These are phyloP conservation scores for Fragaria ananassa DNA, from an alignment of 306 rosid genomes.

Conservation along the genomic window DNA sequence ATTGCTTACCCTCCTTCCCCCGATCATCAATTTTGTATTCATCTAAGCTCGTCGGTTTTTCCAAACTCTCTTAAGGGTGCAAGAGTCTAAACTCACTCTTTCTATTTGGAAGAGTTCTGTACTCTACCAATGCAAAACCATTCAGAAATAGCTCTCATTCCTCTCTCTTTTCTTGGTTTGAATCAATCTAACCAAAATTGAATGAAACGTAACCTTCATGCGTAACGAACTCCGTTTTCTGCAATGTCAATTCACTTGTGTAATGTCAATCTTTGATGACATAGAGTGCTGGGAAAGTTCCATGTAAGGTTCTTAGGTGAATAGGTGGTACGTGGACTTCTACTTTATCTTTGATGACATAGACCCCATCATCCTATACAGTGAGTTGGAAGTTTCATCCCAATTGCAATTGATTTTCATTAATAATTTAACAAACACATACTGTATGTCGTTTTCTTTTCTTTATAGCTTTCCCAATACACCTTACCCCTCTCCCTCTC, in stretches of 20 bases:
- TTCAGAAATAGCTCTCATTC: not conserved
- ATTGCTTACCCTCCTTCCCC: not conserved
- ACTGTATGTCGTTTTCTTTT: constrained; percentile 18
- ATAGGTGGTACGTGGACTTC: constrained; percentile 23
- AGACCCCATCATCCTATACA: constrained; percentile 9
- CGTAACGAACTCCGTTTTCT: not conserved
- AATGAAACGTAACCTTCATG: not conserved
- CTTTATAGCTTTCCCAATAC: constrained; percentile 45
- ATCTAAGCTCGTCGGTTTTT: not conserved
- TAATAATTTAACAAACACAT: constrained; percentile 17
- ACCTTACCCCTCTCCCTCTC: constrained; percentile 23
- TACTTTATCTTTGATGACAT: not conserved
- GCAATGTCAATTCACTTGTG: not conserved
- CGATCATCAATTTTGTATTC: not conserved
- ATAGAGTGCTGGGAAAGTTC: constrained; percentile 29
- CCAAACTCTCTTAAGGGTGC: not conserved
- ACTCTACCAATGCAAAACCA: not conserved
- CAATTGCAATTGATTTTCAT: constrained; percentile 20
- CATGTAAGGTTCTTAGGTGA: constrained; percentile 43
- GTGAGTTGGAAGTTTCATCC: constrained; percentile 42
- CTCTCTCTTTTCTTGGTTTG: not conserved
- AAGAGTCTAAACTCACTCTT: not conserved
- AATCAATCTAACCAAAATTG: not conserved
- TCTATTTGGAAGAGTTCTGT: not conserved
- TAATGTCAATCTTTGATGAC: not conserved